These are phyloP conservation scores for Mantamonas sphyraenae DNA, from an alignment of 78 protist genomes.

Conservation along the genomic window DNA sequence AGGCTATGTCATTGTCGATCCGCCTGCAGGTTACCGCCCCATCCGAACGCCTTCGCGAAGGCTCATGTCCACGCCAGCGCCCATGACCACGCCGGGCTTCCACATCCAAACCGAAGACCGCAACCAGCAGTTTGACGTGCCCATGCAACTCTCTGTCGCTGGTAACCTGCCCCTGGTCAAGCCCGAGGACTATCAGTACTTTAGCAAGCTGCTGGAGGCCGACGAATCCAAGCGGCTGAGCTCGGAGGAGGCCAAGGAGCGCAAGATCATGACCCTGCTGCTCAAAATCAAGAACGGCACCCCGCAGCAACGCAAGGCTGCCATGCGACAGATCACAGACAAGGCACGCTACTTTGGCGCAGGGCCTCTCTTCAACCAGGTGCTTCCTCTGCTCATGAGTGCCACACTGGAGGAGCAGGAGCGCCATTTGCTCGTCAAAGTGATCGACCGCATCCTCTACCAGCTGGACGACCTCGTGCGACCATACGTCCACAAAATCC, in stretches of 20 bases:
- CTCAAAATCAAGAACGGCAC: slow-evolving; percentile 95
- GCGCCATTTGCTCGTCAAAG: slow-evolving; percentile 96
- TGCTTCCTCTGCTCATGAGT: slow-evolving; percentile 89
- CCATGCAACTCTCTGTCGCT: slow-evolving; percentile 1
- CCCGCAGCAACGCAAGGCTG: slow-evolving; percentile 93
- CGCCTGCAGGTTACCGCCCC: slow-evolving; percentile 84
- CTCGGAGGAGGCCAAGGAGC: slow-evolving; percentile 78
- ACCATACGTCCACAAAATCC: slow-evolving; percentile 90
- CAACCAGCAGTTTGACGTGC: background rate
- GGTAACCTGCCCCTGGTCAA: slow-evolving; percentile 72
- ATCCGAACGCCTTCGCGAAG: slow-evolving; percentile 77
- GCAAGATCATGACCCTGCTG: slow-evolving; percentile 84
- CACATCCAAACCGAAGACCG: slow-evolving; percentile 30
- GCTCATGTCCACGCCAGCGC: slow-evolving; percentile 68
- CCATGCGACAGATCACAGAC: slow-evolving; percentile 88
- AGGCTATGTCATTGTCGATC: slow-evolving; percentile 81
- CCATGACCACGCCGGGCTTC: slow-evolving; percentile 38
- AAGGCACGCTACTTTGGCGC: slow-evolving; percentile 95
- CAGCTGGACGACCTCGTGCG: slow-evolving; percentile 94
- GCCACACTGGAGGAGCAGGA: slow-evolving; percentile 96
- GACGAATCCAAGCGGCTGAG: slow-evolving; percentile 62
- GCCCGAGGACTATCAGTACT: slow-evolving; percentile 90
- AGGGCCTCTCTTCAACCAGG: slow-evolving; percentile 89
- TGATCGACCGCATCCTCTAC: slow-evolving; percentile 91
- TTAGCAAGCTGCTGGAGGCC: slow-evolving; percentile 64